phyloP scores from a whole-genome alignment of 306 rosid genomes.

The Fagus sylvatica region DNA sequence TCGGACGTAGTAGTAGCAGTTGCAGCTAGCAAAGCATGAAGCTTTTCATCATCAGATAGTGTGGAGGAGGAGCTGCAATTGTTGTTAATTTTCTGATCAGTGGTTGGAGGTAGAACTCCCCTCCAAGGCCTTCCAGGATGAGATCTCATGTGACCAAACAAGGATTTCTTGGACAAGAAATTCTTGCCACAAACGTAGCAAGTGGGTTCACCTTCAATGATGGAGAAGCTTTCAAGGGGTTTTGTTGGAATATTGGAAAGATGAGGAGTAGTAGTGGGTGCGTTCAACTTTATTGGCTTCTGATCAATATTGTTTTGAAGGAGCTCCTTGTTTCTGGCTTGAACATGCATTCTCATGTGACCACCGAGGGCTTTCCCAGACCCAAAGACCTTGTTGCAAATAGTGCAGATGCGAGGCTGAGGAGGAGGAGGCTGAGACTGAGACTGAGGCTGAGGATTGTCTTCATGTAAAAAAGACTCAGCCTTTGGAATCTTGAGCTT shows the following conservation, averaged over 20 bases:
- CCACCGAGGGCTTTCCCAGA: conserved; percentile 57
- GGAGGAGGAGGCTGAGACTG: not conserved
- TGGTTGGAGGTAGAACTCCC: conserved; percentile 36
- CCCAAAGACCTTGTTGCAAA: conserved; percentile 35
- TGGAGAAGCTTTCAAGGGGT: not conserved
- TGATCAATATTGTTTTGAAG: not conserved
- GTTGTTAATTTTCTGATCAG: not conserved
- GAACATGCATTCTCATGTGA: conserved; percentile 49
- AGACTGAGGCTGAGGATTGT: not conserved
- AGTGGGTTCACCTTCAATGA: not conserved
- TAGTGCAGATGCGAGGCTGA: conserved; percentile 11
- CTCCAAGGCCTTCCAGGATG: conserved; percentile 39
- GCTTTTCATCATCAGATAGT: conserved; percentile 21
- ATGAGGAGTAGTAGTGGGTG: not conserved
- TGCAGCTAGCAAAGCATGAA: conserved; percentile 2
- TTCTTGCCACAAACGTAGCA: conserved; percentile 30
- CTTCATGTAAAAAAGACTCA: not conserved
- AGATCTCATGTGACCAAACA: conserved; percentile 45
- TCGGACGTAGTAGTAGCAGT: not conserved
- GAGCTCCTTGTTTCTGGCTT: not conserved
- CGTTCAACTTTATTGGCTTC: not conserved
- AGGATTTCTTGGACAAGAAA: conserved; percentile 35
- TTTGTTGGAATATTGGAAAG: not conserved
- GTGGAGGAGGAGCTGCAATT: conserved; percentile 24
- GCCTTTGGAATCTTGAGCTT: conserved; percentile 26